These are phyloP conservation scores for Heritiera fomes DNA, from an alignment of 345 rosid genomes.

Conservation along the genomic window DNA sequence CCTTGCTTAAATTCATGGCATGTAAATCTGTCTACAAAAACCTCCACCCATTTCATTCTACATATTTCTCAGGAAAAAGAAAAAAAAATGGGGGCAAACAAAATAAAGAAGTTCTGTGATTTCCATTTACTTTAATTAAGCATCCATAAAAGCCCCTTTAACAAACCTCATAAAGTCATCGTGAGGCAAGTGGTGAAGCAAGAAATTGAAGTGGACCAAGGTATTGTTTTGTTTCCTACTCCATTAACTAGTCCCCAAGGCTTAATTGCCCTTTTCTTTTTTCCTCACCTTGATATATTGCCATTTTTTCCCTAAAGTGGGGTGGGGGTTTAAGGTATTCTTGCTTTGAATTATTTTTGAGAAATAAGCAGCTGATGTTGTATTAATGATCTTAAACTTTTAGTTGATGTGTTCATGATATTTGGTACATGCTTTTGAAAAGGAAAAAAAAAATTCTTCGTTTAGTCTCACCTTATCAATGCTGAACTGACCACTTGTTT, in stretches of 20 bases:
- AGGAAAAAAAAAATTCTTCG: background rate
- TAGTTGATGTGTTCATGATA: background rate
- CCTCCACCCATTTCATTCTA: background rate
- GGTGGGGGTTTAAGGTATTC: background rate
- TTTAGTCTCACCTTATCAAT: background rate
- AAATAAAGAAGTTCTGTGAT: background rate
- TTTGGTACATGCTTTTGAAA: background rate
- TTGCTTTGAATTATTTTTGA: background rate
- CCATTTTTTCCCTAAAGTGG: background rate
- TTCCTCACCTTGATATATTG: background rate
- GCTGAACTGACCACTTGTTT: background rate
- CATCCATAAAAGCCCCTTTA: background rate
- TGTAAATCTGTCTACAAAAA: background rate
- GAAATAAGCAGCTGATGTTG: constrained; percentile 1
- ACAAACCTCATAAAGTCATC: background rate
- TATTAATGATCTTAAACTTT: background rate
- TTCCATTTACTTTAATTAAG: background rate
- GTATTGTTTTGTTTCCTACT: background rate
- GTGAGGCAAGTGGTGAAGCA: background rate
- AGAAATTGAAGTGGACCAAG: background rate
- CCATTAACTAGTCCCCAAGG: background rate
- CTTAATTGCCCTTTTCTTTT: background rate
- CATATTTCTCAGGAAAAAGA: background rate
- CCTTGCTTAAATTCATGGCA: background rate
- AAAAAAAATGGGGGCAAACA: background rate